Evolutionary conservation across 164 flowering plant species (phyloP).

Genomic region (Magnolia changhungtana): DNA sequence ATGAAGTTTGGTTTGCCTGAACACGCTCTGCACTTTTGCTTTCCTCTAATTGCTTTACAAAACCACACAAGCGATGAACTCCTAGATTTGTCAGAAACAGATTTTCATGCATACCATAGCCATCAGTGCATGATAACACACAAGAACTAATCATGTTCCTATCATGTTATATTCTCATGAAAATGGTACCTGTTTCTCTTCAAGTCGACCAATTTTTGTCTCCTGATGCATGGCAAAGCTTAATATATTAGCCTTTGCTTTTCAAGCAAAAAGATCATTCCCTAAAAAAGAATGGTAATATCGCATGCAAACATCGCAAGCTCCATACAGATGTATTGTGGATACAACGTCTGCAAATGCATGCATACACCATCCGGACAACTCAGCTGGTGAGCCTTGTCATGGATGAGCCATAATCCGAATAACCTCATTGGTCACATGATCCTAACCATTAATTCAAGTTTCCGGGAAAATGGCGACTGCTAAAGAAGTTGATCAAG

Average conservation of each 20-base stretch:
- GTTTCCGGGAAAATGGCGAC: too few species aligned
- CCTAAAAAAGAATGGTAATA: background rate
- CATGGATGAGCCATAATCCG: too few species aligned
- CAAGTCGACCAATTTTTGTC: conserved; percentile 49
- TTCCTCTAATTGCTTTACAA: conserved; percentile 34
- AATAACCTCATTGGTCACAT: too few species aligned
- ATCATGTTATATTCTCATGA: background rate
- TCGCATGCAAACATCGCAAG: background rate
- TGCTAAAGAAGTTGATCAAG: too few species aligned
- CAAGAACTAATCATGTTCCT: background rate
- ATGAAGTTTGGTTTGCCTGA: conserved; percentile 36
- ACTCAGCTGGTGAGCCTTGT: too few species aligned
- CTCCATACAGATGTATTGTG: too few species aligned
- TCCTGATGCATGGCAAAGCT: conserved; percentile 43
- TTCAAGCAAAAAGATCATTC: background rate
- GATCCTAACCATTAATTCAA: too few species aligned
- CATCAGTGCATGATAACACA: background rate
- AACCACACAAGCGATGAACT: conserved; percentile 35
- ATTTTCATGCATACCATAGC: conserved; percentile 1
- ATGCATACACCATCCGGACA: background rate
- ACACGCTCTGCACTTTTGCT: conserved; percentile 22
- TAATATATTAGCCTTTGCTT: conserved; percentile 5
- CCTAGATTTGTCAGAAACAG: conserved; percentile 35
- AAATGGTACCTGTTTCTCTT: conserved; percentile 63
- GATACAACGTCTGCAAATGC: too few species aligned